Base-by-base conservation (phyloP, 495 filamentous ascomycete genomes). In the Emericellopsis terricola region DNA sequence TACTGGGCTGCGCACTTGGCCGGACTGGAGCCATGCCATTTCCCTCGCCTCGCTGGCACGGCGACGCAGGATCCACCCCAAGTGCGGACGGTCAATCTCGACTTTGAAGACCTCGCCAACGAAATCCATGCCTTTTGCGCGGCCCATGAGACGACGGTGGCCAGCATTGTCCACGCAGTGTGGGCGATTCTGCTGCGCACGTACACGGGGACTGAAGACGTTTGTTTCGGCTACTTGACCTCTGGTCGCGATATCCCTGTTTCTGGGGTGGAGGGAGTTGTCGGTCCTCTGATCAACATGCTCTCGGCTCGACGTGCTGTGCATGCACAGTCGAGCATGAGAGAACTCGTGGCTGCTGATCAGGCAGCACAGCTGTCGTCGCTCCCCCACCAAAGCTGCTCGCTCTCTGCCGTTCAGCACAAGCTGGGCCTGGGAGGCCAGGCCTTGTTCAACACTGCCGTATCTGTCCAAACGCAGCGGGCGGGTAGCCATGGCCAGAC, bases 121-220 rank as follows among this genome's bases (percentile, higher is more conserved):
- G 11, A 26, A 26, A 6, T 26, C 6, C 23, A 26, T 6, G 23
- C 6, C 6, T 11, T 6, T 6, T 11, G 23, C 23, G 23, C 6
- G 23, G 23, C 6, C 6, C 6, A 6, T 6, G 11, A 6, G 23
- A 26, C 23, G 23, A 26, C 23, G 11, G 6, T 26, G 6, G 6
- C 23, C 23, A 26, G 11, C 23, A 48, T 65, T 3, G 49, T 65
- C 15, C 64, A 61, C 34, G 49, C 46, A 1, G 53, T 59, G 2
- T 65, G 62, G 62, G 57, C 57, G 1, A 45, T 62, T 10, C 32
- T 59, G 2, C 45, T 59, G 13, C 45, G 49, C 9, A 40, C 45
- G 0, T 42, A 61, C 29, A 53, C 56, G 7, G 50, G 47, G 1
- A 48, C 48, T 0, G 42, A 52, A 11, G 60, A 64, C 6, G 51